These are phyloP conservation scores for Lignosus rhinocerotis DNA, from an alignment of 1,284 basidiomycete species.

Conservation along the genomic window DNA sequence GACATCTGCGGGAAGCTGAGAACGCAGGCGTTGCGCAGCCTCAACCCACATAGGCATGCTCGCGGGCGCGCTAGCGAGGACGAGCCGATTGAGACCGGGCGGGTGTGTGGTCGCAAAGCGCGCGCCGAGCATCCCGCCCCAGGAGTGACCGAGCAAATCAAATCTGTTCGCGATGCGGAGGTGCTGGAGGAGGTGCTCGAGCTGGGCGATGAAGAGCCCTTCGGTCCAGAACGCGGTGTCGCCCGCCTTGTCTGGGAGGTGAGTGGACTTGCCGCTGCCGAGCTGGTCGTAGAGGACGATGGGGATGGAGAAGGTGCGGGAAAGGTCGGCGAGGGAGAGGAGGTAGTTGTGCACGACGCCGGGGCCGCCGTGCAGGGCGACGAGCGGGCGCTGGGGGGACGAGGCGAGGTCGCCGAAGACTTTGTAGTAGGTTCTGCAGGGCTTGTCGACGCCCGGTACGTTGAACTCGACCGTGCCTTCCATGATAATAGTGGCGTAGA, in stretches of 20 bases:
- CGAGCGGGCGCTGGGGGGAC: slow-evolving; percentile 28
- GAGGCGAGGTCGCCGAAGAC: slow-evolving; percentile 33
- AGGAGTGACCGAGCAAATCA: slow-evolving; percentile 38
- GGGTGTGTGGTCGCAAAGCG: slow-evolving; percentile 29
- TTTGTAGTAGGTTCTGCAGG: slow-evolving; percentile 37
- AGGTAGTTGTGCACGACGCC: slow-evolving; percentile 34
- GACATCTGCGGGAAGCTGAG: slow-evolving; percentile 29
- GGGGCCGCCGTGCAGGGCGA: slow-evolving; percentile 41
- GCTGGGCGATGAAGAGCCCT: slow-evolving; percentile 37
- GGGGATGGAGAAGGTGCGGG: slow-evolving; percentile 20
- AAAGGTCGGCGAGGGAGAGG: slow-evolving; percentile 29
- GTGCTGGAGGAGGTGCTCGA: slow-evolving; percentile 33
- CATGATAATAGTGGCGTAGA: too few species aligned
- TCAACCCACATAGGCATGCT: slow-evolving; percentile 30
- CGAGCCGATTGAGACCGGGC: slow-evolving; percentile 32
- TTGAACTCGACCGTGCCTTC: slow-evolving; percentile 19
- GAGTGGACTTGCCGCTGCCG: slow-evolving; percentile 36
- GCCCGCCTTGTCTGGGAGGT: slow-evolving; percentile 31
- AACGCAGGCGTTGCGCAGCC: slow-evolving; percentile 20
- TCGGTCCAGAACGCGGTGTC: slow-evolving; percentile 34
- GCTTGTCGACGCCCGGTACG: slow-evolving; percentile 21
- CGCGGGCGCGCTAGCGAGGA: slow-evolving; percentile 32
- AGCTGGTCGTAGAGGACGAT: slow-evolving; percentile 42
- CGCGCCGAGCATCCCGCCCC: slow-evolving; percentile 36
- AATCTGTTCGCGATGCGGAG: slow-evolving; percentile 31